Conservation (phyloP, 805 yeast genomes). For the Lachancea dasiensis region DNA sequence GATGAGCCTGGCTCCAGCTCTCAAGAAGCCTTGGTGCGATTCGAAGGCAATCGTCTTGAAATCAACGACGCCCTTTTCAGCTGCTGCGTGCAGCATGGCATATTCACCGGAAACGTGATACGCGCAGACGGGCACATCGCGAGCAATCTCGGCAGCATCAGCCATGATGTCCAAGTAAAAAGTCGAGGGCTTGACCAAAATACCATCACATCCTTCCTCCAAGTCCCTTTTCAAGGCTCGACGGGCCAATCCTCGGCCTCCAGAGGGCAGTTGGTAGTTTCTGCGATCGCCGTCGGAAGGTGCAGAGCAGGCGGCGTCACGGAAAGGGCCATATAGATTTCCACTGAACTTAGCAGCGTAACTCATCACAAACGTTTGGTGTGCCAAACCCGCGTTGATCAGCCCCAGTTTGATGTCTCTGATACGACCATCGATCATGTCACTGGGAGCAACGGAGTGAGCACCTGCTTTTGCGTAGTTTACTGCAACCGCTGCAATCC, state of each 20-base stretch:
- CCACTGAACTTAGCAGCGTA: constrained; percentile 94
- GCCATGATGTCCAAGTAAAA: constrained; percentile 87
- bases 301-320: constrained; percentile 93
- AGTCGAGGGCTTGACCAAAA: constrained; percentile 93
- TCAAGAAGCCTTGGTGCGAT: constrained; percentile 80
- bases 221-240: constrained; percentile 84
- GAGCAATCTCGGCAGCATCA: constrained; percentile 78
- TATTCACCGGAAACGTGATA: constrained; percentile 97
- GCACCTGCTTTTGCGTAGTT: constrained; percentile 96
- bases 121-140: constrained; percentile 84
- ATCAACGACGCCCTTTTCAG: constrained; percentile 89
- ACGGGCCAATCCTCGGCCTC: constrained; percentile 89
- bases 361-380: constrained; percentile 83
- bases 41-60: constrained; percentile 74
- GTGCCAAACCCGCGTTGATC: constrained; percentile 75
- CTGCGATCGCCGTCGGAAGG: constrained; percentile 90
- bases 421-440: constrained; percentile 95
- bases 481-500: constrained; percentile 92
- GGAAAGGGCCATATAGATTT: constrained; percentile 88
- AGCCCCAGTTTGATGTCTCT: constrained; percentile 81
- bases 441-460: constrained; percentile 92
- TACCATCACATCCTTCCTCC: constrained; percentile 90
- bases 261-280: constrained; percentile 88
- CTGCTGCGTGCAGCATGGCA: constrained; percentile 98
- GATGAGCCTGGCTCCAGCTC: constrained; percentile 93